Percentiles rank a stretch among this genome's conserved stretches.
These are phyloP conservation scores for Pestalotiopsis sp. DNA, from an alignment of 2,329 filamentous ascomycete species.

Conservation along the genomic window DNA sequence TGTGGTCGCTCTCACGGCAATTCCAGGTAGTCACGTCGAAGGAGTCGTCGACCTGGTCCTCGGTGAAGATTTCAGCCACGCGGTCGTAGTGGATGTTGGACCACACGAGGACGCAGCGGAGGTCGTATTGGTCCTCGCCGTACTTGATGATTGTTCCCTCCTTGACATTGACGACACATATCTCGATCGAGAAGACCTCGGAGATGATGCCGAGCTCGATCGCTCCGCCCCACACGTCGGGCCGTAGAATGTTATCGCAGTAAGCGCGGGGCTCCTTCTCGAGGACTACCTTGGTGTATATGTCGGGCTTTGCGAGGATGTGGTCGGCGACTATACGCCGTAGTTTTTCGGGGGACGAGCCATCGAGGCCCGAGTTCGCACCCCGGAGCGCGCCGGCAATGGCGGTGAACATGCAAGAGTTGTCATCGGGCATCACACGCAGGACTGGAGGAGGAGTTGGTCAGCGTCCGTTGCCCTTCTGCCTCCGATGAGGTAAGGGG, in stretches of 20 bases:
- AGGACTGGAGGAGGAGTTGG: constrained; percentile 56
- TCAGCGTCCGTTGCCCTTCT: background rate
- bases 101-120: constrained; percentile 81
- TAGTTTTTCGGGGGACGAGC: constrained; percentile 47
- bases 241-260: constrained; percentile 77
- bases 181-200: constrained; percentile 82
- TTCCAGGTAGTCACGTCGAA: constrained; percentile 69
- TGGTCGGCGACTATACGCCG: constrained; percentile 77
- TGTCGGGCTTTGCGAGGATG: constrained; percentile 72
- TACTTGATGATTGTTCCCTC: constrained; percentile 56
- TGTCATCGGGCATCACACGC: constrained; percentile 95
- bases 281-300: constrained; percentile 77
- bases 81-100: constrained; percentile 94
- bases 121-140: constrained; percentile 68
- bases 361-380: constrained; percentile 40
- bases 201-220: constrained; percentile 88
- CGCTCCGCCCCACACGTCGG: constrained; percentile 86
- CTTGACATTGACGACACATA: constrained; percentile 80
- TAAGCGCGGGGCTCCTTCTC: constrained; percentile 75
- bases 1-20: constrained; percentile 56
- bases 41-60: constrained; percentile 63
- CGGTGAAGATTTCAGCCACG: constrained; percentile 72
- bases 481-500: background rate
- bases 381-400: constrained; percentile 78
- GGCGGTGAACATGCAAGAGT: constrained; percentile 91